Base-by-base conservation (phyloP, 805 yeast genomes). In the Wickerhamiella lipophila region DNA sequence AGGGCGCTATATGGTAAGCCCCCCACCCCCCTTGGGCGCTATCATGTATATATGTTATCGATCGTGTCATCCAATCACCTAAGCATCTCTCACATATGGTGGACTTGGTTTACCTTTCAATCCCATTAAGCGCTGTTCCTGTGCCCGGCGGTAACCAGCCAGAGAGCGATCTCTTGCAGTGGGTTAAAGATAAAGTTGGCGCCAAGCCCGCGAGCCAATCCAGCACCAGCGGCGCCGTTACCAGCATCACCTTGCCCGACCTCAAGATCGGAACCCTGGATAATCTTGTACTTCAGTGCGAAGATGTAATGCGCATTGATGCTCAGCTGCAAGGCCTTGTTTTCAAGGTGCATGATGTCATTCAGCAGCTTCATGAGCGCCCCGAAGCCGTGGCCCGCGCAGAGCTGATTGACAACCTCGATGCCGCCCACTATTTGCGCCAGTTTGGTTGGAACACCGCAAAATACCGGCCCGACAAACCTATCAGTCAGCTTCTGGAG, bases 221-320 rank as follows among this genome's bases (percentile, higher is more conserved):
- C 22, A 22, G 38, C 15, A 23, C 43, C 7, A 15, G 21, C 36
- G 38, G 38, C 38, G 78, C 76, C 44, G 70, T 84, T 29, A 64
- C 71, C 48, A 68, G 73, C 49, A 75, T 83, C 51, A 68, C 71
- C 30, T 71, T 87, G 46, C 97, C 97, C 6, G 78, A 73, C 53
- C 89, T 92, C 67, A 89, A 92, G 65, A 85, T 92, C 54, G 96
- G 96, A 25, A 88, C 97, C 11, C 74, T 92, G 61, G 99, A 92
- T 66, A 81, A 87, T 26, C 73, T 92, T 52, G 94, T 92, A 49
- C 79, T 82, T 58, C 88, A 88, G 66, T 78, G 88, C 63, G 98
- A 92, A 60, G 97, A 89, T 60, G 73, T 92, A 50, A 69, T 76
- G 38, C 88, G 86, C 63, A 68, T 81, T 49, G 99, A 92, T 66